Conservation (phyloP, 768 basidiomycete species). For the Rubroboletus satanas region DNA sequence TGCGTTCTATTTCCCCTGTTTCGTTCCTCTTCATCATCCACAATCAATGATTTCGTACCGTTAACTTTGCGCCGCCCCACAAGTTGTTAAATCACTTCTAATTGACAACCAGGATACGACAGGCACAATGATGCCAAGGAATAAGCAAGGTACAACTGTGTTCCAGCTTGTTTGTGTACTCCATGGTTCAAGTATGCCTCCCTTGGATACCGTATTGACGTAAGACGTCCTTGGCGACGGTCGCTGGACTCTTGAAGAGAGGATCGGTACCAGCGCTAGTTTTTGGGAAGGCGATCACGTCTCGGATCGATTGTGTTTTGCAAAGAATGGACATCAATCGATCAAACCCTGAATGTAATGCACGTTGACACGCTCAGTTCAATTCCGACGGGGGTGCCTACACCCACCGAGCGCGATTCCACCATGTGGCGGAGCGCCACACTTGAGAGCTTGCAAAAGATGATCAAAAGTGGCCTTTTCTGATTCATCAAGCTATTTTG, state of each 20-base stretch:
- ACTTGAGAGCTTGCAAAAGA: conserved; percentile 79
- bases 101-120: not conserved
- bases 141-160: not conserved
- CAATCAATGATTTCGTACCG: not conserved
- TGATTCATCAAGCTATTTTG: conserved; percentile 59
- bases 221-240: conserved; percentile 48
- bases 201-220: conserved; percentile 61
- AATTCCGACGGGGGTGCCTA: conserved; percentile 3
- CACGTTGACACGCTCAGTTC: conserved; percentile 5
- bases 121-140: conserved; percentile 1
- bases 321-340: conserved; percentile 89
- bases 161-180: conserved; percentile 1
- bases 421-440: conserved; percentile 93
- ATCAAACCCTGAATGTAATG: conserved; percentile 69
- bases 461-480: conserved; percentile 80
- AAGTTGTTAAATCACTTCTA: not conserved
- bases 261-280: conserved; percentile 78
- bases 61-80: not conserved
- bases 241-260: conserved; percentile 84
- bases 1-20: not conserved
- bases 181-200: conserved; percentile 9
- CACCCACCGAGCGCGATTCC: conserved; percentile 84
- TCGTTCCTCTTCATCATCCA: not conserved
- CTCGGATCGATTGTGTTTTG: conserved; percentile 81
- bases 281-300: conserved; percentile 97